A percentile compares a stretch with the other conserved stretches of the same genome.
These are phyloP conservation scores for Ceratocystis lukuohia DNA, from an alignment of 2,329 filamentous ascomycete genomes.

Conservation along the genomic window DNA sequence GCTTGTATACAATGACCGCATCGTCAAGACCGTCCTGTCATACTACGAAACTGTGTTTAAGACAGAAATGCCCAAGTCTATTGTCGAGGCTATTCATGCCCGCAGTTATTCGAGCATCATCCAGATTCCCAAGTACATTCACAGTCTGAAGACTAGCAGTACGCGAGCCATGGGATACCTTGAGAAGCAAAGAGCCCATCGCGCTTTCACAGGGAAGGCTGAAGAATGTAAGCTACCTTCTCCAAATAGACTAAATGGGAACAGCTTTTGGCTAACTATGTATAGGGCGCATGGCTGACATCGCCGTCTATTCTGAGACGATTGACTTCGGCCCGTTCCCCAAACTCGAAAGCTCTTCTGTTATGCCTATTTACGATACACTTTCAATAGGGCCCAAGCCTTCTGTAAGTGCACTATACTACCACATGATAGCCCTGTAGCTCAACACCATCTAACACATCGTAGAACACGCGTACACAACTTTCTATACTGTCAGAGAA, in stretches of 20 bases:
- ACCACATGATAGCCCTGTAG: neutral
- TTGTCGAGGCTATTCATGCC: conserved; percentile 36
- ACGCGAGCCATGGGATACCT: conserved; percentile 40
- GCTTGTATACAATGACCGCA: conserved; percentile 25
- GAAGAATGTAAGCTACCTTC: conserved; percentile 12
- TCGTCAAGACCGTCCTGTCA: conserved; percentile 24
- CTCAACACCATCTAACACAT: conserved; percentile 20
- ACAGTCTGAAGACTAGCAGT: conserved; percentile 35
- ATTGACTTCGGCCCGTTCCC: conserved; percentile 43
- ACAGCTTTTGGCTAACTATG: neutral
- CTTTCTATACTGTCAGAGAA: conserved; percentile 37
- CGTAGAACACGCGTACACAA: conserved; percentile 37
- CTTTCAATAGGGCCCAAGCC: conserved; percentile 39
- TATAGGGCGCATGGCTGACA: conserved; percentile 32
- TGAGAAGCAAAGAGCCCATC: conserved; percentile 29
- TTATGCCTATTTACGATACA: conserved; percentile 31
- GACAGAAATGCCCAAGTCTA: conserved; percentile 34
- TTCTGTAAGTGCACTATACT: conserved; percentile 30
- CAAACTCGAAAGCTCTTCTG: conserved; percentile 31
- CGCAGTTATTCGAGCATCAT: conserved; percentile 40
- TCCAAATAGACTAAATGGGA: neutral
- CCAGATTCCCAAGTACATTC: conserved; percentile 33
- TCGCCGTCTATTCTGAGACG: conserved; percentile 30
- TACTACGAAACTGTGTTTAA: conserved; percentile 34
- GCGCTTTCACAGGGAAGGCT: conserved; percentile 6